A percentile compares a stretch with the other conserved stretches of the same genome.
Evolutionary conservation across 768 basidiomycete genomes (phyloP).

Genomic region (Gloeophyllum trabeum): DNA sequence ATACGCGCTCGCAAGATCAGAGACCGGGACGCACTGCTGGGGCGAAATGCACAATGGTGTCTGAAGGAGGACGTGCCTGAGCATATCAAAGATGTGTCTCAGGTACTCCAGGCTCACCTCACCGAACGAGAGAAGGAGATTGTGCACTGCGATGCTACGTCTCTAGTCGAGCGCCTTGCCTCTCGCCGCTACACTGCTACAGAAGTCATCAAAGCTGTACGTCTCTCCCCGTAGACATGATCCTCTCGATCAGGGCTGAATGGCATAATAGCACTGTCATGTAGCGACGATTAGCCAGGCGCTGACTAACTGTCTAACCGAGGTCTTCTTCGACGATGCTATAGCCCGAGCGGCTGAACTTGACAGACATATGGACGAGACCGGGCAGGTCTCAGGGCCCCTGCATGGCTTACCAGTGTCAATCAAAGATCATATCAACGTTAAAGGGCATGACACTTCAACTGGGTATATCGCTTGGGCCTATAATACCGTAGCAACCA

Average conservation of each 20-base stretch:
- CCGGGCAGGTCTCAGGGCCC: conserved; percentile 35
- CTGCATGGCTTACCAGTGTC: conserved; percentile 33
- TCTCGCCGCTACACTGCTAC: conserved; percentile 19
- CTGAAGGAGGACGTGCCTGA: conserved; percentile 10
- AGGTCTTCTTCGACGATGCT: conserved; percentile 45
- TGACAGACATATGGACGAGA: conserved; percentile 32
- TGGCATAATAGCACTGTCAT: conserved; percentile 15
- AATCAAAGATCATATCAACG: conserved; percentile 35
- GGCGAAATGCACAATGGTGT: conserved; percentile 16
- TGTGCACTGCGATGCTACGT: conserved; percentile 22
- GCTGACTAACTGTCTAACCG: conserved; percentile 42
- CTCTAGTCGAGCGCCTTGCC: conserved; percentile 16
- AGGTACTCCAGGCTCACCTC: conserved; percentile 16
- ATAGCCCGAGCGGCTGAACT: conserved; percentile 35
- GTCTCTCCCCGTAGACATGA: not conserved
- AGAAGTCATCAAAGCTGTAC: conserved; percentile 19
- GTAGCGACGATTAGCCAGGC: conserved; percentile 20
- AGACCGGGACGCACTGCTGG: conserved; percentile 16
- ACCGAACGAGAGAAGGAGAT: conserved; percentile 18
- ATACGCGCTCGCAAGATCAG: conserved; percentile 12
- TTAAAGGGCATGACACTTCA: conserved; percentile 30
- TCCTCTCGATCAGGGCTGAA: not conserved
- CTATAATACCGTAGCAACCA: conserved; percentile 21
- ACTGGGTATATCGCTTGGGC: conserved; percentile 27
- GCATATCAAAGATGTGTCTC: conserved; percentile 16